Evolutionary conservation across 2,329 filamentous ascomycete species (phyloP), one percentile per base, ranked within the genome.

Genomic region (Ophiostoma sp.): DNA sequence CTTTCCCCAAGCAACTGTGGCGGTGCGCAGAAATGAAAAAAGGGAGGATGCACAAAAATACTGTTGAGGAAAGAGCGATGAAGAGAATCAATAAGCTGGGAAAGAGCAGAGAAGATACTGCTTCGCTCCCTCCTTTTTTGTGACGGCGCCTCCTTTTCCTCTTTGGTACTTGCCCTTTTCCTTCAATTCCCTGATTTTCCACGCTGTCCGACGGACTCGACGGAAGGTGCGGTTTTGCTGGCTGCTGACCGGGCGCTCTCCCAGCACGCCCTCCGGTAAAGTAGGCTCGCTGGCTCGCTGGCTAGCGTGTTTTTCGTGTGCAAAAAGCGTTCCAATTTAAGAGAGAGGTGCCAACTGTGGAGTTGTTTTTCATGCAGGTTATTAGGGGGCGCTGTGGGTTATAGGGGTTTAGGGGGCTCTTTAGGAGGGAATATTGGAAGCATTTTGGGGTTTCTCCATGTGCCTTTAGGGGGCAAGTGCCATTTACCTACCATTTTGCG

Each of bases 151-250:
- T 64, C 59, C 59, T 28, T 64, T 64, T 25, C 33, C 33, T 64
- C 59, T 1, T 25, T 42, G n/a, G n/a, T 17, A 8, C 33, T 42
- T 42, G 33, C 39, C 33, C 8, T 17, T 12, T 31, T 57, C 42
- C 42, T 45, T 17, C 42, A 15, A 45, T 9, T 25, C 2, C 50
- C n/a, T 45, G 42, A 11, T 52, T 52, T 52, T 50, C 45, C 12
- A 28, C 22, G 17, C 19, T 39, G 12, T 25, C 59, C 33, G 8
- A 9, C 33, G 59, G 33, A 39, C 59, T n/a, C 59, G 31, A 45
- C 61, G 61, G 61, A 66, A 66, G 61, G 22, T 45, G 61, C 61
- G 61, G 61, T 22, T 66, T n/a, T 39, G 61, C 42, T 48, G 42
- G 15, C 42, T 15, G 42, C 42, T 12, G n/a, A n/a, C n/a, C n/a